Evolutionary conservation across 768 basidiomycete genomes (phyloP).

Genomic region (Mycena venus): DNA sequence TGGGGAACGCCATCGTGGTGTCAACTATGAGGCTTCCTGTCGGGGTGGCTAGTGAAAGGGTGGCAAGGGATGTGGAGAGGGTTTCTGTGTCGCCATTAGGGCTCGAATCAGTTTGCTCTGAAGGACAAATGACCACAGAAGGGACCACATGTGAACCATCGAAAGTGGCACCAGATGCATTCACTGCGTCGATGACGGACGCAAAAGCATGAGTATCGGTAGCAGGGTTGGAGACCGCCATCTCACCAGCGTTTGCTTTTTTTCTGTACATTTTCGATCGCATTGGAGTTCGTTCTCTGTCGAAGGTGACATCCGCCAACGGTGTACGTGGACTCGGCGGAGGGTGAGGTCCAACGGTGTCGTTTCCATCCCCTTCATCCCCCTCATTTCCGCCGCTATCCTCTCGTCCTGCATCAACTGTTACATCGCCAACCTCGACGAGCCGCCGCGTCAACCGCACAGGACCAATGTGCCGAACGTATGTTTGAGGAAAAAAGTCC

Average conservation of each 20-base stretch:
- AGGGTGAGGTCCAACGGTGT: slow-evolving; percentile 51
- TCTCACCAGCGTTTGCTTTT: background rate
- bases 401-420: slow-evolving; percentile 48
- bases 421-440: slow-evolving; percentile 65
- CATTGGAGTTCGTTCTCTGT: slow-evolving; percentile 50
- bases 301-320: slow-evolving; percentile 49
- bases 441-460: slow-evolving; percentile 55
- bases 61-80: slow-evolving; percentile 40
- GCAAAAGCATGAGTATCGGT: background rate
- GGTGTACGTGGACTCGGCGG: slow-evolving; percentile 52
- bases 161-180: background rate
- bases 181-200: background rate
- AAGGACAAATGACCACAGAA: slow-evolving; percentile 8
- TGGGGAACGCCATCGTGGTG: slow-evolving; percentile 32
- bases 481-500: slow-evolving; percentile 54
- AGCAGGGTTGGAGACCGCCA: background rate
- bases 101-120: slow-evolving; percentile 13
- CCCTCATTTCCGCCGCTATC: slow-evolving; percentile 35
- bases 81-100: slow-evolving; percentile 24
- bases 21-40: slow-evolving; percentile 40
- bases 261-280: slow-evolving; percentile 44
- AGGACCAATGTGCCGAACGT: slow-evolving; percentile 43
- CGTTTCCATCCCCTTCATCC: slow-evolving; percentile 53
- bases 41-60: slow-evolving; percentile 41
- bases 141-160: background rate